Evolutionary conservation across 768 basidiomycete species (phyloP).

Genomic region (Leucogyrophana mollusca): DNA sequence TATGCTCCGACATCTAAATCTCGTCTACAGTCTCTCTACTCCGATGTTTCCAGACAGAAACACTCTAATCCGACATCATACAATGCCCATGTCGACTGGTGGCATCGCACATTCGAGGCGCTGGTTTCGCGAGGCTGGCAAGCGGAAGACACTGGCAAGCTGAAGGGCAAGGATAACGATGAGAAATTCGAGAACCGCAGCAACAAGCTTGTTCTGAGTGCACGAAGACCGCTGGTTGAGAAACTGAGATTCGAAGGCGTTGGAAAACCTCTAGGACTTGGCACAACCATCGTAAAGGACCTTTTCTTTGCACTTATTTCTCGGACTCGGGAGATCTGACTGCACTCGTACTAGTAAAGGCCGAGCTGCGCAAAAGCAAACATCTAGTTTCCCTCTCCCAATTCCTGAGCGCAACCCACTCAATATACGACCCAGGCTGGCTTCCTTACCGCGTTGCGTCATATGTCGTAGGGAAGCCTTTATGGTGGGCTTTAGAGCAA

Average conservation of each 20-base stretch:
- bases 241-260: slow-evolving; percentile 61
- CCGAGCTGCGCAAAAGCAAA: slow-evolving; percentile 54
- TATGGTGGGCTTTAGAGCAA: slow-evolving; percentile 87
- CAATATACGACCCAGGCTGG: slow-evolving; percentile 70
- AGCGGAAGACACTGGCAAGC: slow-evolving; percentile 13
- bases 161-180: slow-evolving; percentile 8
- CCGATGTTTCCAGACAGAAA: slow-evolving; percentile 83
- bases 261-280: slow-evolving; percentile 74
- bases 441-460: slow-evolving; percentile 68
- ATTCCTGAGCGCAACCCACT: slow-evolving; percentile 55
- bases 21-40: slow-evolving; percentile 80
- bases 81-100: slow-evolving; percentile 83
- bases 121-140: slow-evolving; percentile 62
- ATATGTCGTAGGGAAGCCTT: slow-evolving; percentile 70
- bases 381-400: slow-evolving; percentile 47
- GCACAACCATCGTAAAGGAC: slow-evolving; percentile 73
- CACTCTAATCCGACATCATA: slow-evolving; percentile 83
- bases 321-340: slow-evolving; percentile 17
- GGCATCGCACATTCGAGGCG: slow-evolving; percentile 66
- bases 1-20: slow-evolving; percentile 32
- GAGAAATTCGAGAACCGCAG: slow-evolving; percentile 19
- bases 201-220: slow-evolving; percentile 63
- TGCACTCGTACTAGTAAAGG: slow-evolving; percentile 55
- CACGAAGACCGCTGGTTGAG: slow-evolving; percentile 53
- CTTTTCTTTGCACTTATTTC: background rate